Evolutionary conservation across 208 protist species (phyloP).

Genomic region (Vickermania spadyakhi): DNA sequence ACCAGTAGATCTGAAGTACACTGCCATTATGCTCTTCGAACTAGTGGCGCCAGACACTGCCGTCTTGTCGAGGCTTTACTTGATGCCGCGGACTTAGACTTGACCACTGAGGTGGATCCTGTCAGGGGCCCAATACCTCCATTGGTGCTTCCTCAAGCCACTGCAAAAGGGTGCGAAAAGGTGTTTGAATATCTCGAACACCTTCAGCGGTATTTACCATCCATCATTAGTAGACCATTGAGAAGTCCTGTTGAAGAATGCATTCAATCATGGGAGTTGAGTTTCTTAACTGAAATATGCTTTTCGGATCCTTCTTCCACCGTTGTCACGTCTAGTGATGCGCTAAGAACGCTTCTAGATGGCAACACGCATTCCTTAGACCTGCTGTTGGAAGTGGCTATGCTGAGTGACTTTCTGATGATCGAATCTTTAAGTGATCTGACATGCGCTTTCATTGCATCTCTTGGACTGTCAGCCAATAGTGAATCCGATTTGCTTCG

Average conservation of each 20-base stretch:
- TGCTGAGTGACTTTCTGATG: constrained; percentile 81
- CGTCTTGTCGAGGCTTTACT: constrained; percentile 66
- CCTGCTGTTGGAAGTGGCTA: constrained; percentile 63
- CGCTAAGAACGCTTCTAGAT: constrained; percentile 21
- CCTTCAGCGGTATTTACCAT: constrained; percentile 60
- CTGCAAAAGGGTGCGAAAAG: constrained; percentile 44
- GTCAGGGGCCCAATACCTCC: constrained; percentile 35
- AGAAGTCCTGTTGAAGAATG: constrained; percentile 72
- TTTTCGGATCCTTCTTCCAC: constrained; percentile 14
- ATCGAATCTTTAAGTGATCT: constrained; percentile 72
- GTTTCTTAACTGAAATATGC: constrained; percentile 48
- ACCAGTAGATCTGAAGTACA: constrained; percentile 18
- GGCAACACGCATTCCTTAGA: constrained; percentile 30
- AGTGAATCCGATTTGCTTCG: constrained; percentile 62
- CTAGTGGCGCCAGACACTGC: constrained; percentile 59
- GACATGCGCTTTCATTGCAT: constrained; percentile 72
- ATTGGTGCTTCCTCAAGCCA: constrained; percentile 61
- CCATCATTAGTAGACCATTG: constrained; percentile 69
- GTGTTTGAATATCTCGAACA: constrained; percentile 70
- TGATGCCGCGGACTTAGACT: constrained; percentile 43
- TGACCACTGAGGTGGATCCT: constrained; percentile 19
- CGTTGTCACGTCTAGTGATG: constrained; percentile 6
- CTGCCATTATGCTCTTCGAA: constrained; percentile 67
- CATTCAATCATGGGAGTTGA: constrained; percentile 77
- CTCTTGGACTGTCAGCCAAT: constrained; percentile 39